Evolutionary conservation across 352 stramenopile genomes (phyloP), one percentile per base, ranked within the genome.

Genomic region (Phytophthora niederhauseri): DNA sequence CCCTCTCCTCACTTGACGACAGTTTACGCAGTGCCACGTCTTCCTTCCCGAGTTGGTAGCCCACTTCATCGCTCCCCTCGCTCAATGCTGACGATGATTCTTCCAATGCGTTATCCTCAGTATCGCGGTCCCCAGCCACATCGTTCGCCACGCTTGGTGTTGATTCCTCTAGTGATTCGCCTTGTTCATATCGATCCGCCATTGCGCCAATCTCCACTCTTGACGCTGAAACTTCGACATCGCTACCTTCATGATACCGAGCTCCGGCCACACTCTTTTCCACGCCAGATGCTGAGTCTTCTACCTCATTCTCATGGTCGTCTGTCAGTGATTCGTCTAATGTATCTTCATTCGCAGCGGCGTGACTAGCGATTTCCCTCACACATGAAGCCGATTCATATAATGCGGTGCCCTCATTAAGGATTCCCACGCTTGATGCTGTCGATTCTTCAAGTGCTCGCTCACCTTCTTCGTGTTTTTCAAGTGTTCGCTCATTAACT

Each of bases 121-220:
- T 20, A 22, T 48, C 15, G 6, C 41, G 41, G 7, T 11, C 17
- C 17, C 17, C 41, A 48, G 3, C 14, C 17, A 20, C 41, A 19
- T 48, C 41, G 6, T 9, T 20, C 17, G 3, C 41, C 41, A 48
- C 17, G 41, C 41, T 48, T 48, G 41, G 14, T 20, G 41, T 48
- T 48, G 41, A 48, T n/a, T 48, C 56, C 28, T 62, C 56, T 52
- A 53, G 22, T 9, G 11, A 4, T 48, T 48, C 15, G 41, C 15
- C 17, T 22, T 48, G 14, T 19, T 20, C 17, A 48, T 20, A 4
- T 48, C n/a, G 41, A 48, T 48, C 41, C 11, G 36, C 41, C 15
- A 11, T n/a, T 48, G 15, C 7, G n/a, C 14, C 41, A 20, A 11
- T 20, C 7, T 22, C 41, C 41, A 48, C 41, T 5, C 41, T 48